Evolutionary conservation across 257 asterid genomes (phyloP), one percentile per base, ranked within the genome.

Genomic region (Solanum pinnatisectum): DNA sequence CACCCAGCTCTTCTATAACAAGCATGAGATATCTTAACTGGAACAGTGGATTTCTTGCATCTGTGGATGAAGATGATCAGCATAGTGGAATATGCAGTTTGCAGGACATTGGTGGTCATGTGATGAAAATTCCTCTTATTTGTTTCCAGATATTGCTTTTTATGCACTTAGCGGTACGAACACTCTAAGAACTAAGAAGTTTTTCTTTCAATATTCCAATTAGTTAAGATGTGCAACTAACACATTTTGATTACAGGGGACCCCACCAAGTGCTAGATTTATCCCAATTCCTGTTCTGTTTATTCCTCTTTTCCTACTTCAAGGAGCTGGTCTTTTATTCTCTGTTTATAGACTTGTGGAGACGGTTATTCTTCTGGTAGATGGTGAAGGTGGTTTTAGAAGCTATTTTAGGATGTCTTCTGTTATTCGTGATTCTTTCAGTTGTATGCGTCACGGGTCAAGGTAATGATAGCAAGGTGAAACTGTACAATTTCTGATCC

Each of bases 41-140:
- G 95, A 93, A 85, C 87, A 93, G 92, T 27, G 91, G 98, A 71
- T 67, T 91, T 60, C 88, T 92, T 35, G 88, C 88, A 42, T 91
- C 98, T 71, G 70, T 95, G 12, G 94, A 92, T 88, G 98, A 93
- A 87, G 96, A 93, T 89, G 87, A 91, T 71, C 96, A 91, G 89
- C 95, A 93, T 60, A 87, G 87, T 70, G 88, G 95, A 73, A 78
- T 94, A 86, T 97, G 98, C 93, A 94, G 94, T 91, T 89, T 95
- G 91, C 97, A 93, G 88, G 98, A 96, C 78, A 97, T 97, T 91
- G 99, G 99, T 39, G 97, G 99, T 84, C 99, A 97, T 87, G 87
- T 96, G 87, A 97, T 97, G 99, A 96, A 96, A 92, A 91, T 97
- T 87, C 98, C 97, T 10, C 91, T 97, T 20, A 60, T 97, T 52